Conservation (phyloP, 805 yeast genomes). For the Diddensiella caesifluorescens region DNA sequence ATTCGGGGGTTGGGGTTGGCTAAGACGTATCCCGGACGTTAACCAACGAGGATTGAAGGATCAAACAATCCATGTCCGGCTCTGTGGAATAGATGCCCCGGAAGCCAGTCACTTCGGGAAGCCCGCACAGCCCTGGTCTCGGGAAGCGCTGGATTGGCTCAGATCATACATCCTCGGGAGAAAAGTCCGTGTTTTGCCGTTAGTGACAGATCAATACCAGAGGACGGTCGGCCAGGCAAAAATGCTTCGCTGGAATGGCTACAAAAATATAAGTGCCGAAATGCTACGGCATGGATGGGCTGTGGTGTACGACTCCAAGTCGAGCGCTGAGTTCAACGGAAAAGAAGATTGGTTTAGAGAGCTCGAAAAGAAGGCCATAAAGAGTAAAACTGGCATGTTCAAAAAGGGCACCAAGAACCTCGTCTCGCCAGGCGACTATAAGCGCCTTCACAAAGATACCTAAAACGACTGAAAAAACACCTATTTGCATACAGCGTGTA, state of each 20-base stretch:
- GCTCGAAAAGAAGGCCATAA: constrained; percentile 58
- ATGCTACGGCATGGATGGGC: constrained; percentile 83
- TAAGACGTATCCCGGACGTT: constrained; percentile 57
- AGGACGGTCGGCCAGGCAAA: constrained; percentile 77
- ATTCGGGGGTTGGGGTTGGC: constrained; percentile 90
- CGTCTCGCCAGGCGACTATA: constrained; percentile 77
- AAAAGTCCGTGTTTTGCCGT: constrained; percentile 68
- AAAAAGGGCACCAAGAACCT: constrained; percentile 39
- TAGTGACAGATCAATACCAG: constrained; percentile 80
- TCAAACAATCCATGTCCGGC: constrained; percentile 71
- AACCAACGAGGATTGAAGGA: constrained; percentile 44
- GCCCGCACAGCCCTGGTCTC: constrained; percentile 82
- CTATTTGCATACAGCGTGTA: background rate
- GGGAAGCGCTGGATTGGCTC: constrained; percentile 80
- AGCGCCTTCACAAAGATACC: constrained; percentile 30
- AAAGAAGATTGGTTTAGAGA: constrained; percentile 52
- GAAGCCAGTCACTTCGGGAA: constrained; percentile 92
- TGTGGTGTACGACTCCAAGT: constrained; percentile 78
- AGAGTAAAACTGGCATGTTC: constrained; percentile 65
- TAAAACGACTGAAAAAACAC: background rate
- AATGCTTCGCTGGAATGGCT: constrained; percentile 58
- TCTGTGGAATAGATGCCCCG: constrained; percentile 96
- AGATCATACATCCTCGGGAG: constrained; percentile 58
- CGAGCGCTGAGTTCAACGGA: constrained; percentile 82
- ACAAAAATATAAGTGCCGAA: constrained; percentile 76